Evolutionary conservation across 768 basidiomycete genomes (phyloP), one percentile per base, ranked within the genome.

Genomic region (Sporobolomyces roseus): DNA sequence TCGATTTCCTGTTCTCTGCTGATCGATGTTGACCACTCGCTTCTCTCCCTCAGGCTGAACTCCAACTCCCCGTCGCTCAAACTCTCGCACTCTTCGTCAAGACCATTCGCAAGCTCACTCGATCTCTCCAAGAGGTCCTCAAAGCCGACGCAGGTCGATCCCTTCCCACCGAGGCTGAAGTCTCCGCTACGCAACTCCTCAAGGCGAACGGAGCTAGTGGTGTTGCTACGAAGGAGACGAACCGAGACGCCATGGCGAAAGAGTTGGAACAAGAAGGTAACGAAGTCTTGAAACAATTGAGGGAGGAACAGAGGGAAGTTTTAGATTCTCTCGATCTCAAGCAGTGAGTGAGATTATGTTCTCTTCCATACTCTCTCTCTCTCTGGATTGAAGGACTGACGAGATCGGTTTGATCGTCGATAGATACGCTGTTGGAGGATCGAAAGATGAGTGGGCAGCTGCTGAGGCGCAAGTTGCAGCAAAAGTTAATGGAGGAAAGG

Each of bases 71-170:
- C 0, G 89, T 93, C 33, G 87, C 87, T 0, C 94, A 98, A 78
- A 83, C 85, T 3, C 83, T 99, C 10, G 94, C 94, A 0, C 81
- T 97, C 41, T 93, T 99, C 79, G 88, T 87, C 72, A 98, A 98
- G 80, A 82, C 92, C 45, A 80, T 98, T 59, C 86, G 91, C 72
- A 92, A 89, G 78, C 83, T 84, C 13, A 88, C 86, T 1, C 86
- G 81, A 78, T 56, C 80, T 68, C 35, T 74, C 63, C 68, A 77
- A 59, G 74, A 77, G 58, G 54, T 79, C 7, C 76, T 76, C 32
- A 74, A 76, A 61, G 66, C 62, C 36, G 75, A 74, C 41, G 72
- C 71, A 33, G 71, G 58, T 21, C 62, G 66, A 27, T 61, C 68
- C 21, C 64, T 75, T 14, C 73, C 73, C 4, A 51, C 68, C 23